Base-by-base conservation (phyloP, 2,329 filamentous ascomycete species). In the Penicillium sclerotiorum region DNA sequence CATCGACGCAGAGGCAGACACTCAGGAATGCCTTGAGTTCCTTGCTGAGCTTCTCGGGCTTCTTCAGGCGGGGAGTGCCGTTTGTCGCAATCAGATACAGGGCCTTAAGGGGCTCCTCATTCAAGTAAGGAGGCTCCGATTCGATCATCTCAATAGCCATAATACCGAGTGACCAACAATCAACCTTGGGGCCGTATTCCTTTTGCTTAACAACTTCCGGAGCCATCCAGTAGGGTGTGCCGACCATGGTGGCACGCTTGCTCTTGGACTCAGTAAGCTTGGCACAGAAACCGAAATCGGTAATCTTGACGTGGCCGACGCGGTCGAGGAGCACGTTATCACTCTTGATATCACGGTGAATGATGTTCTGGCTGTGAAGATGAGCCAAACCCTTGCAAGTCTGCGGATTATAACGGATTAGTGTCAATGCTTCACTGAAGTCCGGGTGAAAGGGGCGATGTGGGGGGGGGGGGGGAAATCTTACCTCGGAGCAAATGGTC, bases 61-160 rank as follows among this genome's bases (percentile, higher is more conserved):
- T 96, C 88, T 99, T 99, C 57, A 99, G 82, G 50, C 91, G 86
- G 18, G 94, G 94, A 3, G 94, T 97, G 59, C 94, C 94, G 75
- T 97, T 97, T 48, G 94, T 99, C 40, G 94, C 94, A 69, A 99
- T 99, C 55, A 99, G 83, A 71, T 96, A 99, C 39, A 99, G 82
- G 7, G 94, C 94, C 80, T 97, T 97, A 49, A 99, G 83, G 0
- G 94, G 94, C 73, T 97, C 93, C 74, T 97, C 94, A 74, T 97
- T 97, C 30, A 97, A 83, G 71, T 99, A 99, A 0, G 94, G 94
- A 5, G 94, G 94, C 73, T 99, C 94, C 15, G 90, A 95, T 71
- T 99, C 94, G 66, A 97, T 97, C 94, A 99, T 96, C 75, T 99
- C 94, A 66, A 99, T 97, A 20, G 94, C 93, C 94, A 97, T 99